Evolutionary conservation across 1,139 yeast genomes (phyloP), one percentile per base, ranked within the genome.

Genomic region (Schwanniomyces etchellsii): DNA sequence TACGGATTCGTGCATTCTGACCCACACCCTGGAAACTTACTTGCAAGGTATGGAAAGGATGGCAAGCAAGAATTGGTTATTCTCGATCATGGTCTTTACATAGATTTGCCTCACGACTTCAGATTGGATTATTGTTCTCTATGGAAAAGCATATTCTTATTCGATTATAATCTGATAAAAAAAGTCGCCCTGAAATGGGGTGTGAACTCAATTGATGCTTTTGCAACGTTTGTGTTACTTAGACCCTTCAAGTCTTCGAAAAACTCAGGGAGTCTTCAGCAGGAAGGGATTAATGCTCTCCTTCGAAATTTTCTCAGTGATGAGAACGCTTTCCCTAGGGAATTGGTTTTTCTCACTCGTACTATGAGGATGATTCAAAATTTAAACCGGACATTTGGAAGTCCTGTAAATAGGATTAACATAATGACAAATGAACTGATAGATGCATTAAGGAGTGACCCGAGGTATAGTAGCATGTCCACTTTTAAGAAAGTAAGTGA

Each of bases 1-100:
- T 82, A 84, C 73, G 93, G 93, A 5, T 65, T 75, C 36, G 77
- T 83, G 11, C 93, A 83, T 50, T 76, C 88, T 31, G 94, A 83
- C 49, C 85, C 91, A 5, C 94, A 83, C 47, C 93, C 93, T 1
- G 94, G 94, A 3, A 83, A 83, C 47, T 54, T 83, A 37, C 50
- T 82, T 35, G 73, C 77, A 3, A 56, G 86, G 26, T 47, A 59
- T 17, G 53, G 57, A 16, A 35, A 45, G 2, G 43, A 51, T 1
- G 64, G 65, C 6, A 55, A 60, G 28, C 82, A 77, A 46, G 76
- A 81, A 45, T 56, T 82, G 33, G 86, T 83, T 20, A 59, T 83
- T 27, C 56, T 83, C 28, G 94, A 83, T 48, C 93, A 82, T 50
- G 94, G 93, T 0, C 57, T 83, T 21, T 82, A 81, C 47, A 73